Evolutionary conservation across 2,329 filamentous ascomycete genomes (phyloP).

Genomic region (Berkeleyomyces basicola): DNA sequence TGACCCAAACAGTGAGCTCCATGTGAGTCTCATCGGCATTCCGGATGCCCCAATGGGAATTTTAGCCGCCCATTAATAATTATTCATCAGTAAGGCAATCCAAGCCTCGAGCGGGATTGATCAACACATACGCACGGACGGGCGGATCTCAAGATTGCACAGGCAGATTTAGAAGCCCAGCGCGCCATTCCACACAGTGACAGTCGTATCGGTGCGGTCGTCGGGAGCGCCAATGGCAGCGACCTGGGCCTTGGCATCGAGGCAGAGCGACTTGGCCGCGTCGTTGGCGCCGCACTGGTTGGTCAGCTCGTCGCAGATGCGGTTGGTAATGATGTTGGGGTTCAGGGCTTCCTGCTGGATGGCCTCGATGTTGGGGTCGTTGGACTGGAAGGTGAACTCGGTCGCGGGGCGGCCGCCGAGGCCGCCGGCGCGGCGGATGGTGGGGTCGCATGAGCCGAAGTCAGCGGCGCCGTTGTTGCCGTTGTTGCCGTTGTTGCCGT

Average conservation of each 20-base stretch:
- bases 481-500: slow-evolving; percentile 17
- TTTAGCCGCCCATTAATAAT: not conserved
- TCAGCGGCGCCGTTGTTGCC: slow-evolving; percentile 24
- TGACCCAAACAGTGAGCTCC: not conserved
- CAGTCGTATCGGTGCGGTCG: slow-evolving; percentile 12
- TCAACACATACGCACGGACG: too few species aligned
- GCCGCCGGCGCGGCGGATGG: slow-evolving; percentile 43
- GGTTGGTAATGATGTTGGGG: slow-evolving; percentile 58
- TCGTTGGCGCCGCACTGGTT: slow-evolving; percentile 49
- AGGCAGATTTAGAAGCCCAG: slow-evolving; percentile 11
- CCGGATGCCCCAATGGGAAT: not conserved
- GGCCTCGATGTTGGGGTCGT: slow-evolving; percentile 42
- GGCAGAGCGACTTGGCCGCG: slow-evolving; percentile 38
- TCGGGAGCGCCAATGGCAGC: slow-evolving; percentile 13
- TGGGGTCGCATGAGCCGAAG: slow-evolving; percentile 38
- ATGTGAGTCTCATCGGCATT: not conserved
- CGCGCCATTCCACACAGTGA: slow-evolving; percentile 13
- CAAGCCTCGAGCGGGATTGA: not conserved
- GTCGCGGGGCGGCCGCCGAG: slow-evolving; percentile 36
- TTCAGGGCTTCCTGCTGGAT: slow-evolving; percentile 50
- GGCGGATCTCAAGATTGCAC: too few species aligned
- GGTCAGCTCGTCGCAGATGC: slow-evolving; percentile 50
- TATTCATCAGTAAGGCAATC: not conserved
- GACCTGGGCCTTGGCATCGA: slow-evolving; percentile 29
- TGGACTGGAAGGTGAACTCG: slow-evolving; percentile 53